Conservation (phyloP, 371 early-diverging fungal genomes). For the Nematocida major region DNA sequence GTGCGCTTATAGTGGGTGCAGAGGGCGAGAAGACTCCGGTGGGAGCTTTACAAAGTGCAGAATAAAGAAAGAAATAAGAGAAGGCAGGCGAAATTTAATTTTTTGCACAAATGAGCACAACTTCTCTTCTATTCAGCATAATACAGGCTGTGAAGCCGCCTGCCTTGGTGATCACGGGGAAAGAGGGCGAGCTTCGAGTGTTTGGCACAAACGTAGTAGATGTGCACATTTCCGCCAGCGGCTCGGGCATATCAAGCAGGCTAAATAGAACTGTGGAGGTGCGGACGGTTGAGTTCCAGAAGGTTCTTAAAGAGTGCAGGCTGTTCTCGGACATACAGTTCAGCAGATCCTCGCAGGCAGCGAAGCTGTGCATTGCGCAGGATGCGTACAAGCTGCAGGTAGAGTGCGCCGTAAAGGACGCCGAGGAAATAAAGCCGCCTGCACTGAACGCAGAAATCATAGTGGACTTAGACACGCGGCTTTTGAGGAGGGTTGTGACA, state of each 20-base stretch:
- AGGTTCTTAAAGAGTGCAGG: slow-evolving; percentile 10
- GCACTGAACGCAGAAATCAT: not conserved
- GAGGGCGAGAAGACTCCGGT: no score
- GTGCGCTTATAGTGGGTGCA: no score
- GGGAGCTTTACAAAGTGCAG: no score
- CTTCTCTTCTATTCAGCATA: not conserved
- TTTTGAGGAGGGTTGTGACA: not conserved
- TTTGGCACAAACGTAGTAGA: slow-evolving; percentile 7
- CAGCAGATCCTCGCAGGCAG: not conserved
- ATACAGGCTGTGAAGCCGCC: slow-evolving; percentile 7
- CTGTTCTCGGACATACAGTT: slow-evolving; percentile 37
- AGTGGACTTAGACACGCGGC: not conserved
- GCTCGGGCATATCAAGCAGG: not conserved
- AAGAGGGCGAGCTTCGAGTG: not conserved
- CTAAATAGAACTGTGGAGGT: not conserved
- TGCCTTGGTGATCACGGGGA: not conserved
- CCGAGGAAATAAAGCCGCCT: not conserved
- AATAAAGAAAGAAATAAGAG: not conserved
- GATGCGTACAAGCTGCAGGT: slow-evolving; percentile 16
- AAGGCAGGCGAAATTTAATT: not conserved
- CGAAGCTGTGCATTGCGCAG: not conserved
- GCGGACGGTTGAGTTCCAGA: not conserved
- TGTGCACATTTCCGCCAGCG: slow-evolving; percentile 20
- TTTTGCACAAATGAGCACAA: slow-evolving; percentile 9
- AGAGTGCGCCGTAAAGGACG: not conserved